Evolutionary conservation across 2,329 filamentous ascomycete species (phyloP).

Genomic region (Thielaviopsis punctulata): DNA sequence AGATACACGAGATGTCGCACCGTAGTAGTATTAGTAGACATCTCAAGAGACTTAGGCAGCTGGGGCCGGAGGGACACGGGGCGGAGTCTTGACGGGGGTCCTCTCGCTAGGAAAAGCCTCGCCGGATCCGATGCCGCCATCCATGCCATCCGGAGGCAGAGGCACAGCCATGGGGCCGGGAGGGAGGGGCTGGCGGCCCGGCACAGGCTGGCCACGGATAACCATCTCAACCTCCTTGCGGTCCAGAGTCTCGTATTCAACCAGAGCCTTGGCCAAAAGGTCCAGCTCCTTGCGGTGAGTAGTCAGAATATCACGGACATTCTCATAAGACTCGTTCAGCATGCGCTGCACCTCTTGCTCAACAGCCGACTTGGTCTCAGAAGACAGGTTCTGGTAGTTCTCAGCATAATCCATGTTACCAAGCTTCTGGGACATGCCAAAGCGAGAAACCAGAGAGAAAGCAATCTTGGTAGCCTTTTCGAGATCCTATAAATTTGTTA

Average conservation of each 20-base stretch:
- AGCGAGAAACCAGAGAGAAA: slow-evolving; percentile 72
- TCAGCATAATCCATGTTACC: slow-evolving; percentile 79
- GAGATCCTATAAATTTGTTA: slow-evolving; percentile 48
- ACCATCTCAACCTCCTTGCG: slow-evolving; percentile 83
- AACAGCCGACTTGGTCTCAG: slow-evolving; percentile 71
- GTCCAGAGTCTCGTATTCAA: slow-evolving; percentile 87
- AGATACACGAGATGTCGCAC: not conserved
- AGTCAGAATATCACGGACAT: slow-evolving; percentile 53
- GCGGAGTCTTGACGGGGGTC: slow-evolving; percentile 5
- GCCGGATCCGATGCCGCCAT: slow-evolving; percentile 7
- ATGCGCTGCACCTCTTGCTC: slow-evolving; percentile 76
- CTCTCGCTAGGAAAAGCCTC: slow-evolving; percentile 10
- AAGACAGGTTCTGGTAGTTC: slow-evolving; percentile 67
- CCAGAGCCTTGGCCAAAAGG: slow-evolving; percentile 67
- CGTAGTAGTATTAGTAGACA: not conserved
- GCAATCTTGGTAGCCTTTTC: slow-evolving; percentile 65
- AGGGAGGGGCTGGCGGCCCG: slow-evolving; percentile 37
- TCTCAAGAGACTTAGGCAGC: slow-evolving; percentile 1
- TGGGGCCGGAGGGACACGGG: slow-evolving; percentile 6
- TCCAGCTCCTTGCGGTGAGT: slow-evolving; percentile 73
- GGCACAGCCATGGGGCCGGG: slow-evolving; percentile 41
- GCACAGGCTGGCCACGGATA: slow-evolving; percentile 67
- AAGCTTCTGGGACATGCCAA: slow-evolving; percentile 75
- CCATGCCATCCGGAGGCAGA: slow-evolving; percentile 8
- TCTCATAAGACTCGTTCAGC: slow-evolving; percentile 63